Percentiles rank a stretch among this genome's conserved stretches.
Conservation (phyloP, 2,329 filamentous ascomycete genomes). For the Rachicladosporium sp. region DNA sequence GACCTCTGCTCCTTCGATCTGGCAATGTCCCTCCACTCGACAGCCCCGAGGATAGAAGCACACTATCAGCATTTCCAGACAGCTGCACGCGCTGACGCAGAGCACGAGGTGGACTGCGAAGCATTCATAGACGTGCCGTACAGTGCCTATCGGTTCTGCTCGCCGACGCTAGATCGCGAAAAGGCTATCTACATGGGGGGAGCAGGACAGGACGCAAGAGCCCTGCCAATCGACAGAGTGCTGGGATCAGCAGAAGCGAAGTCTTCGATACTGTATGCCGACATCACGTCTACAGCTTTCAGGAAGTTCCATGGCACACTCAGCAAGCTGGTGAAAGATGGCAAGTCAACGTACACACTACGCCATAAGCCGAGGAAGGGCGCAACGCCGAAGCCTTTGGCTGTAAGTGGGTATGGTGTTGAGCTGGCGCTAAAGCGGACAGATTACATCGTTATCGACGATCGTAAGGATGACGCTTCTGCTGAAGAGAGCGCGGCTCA, state of each 20-base stretch:
- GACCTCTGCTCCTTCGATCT: constrained; percentile 83
- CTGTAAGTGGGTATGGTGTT: constrained; percentile 85
- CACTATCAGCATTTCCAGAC: constrained; percentile 96
- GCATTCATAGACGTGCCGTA: constrained; percentile 60
- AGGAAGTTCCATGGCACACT: constrained; percentile 63
- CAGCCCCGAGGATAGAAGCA: constrained; percentile 81
- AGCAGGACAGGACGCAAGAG: constrained; percentile 18
- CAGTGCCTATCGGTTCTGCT: constrained; percentile 68
- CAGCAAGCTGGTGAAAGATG: constrained; percentile 55
- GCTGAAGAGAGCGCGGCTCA: constrained; percentile 23
- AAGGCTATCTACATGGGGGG: constrained; percentile 21
- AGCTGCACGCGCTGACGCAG: constrained; percentile 55
- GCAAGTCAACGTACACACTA: constrained; percentile 70
- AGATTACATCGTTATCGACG: constrained; percentile 97
- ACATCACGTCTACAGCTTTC: constrained; percentile 68
- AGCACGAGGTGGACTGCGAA: constrained; percentile 52
- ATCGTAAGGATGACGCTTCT: constrained; percentile 50
- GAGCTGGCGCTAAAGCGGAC: constrained; percentile 86
- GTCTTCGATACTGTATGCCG: constrained; percentile 71
- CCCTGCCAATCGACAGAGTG: constrained; percentile 72
- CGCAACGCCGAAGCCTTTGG: constrained; percentile 46
- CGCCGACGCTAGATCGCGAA: constrained; percentile 49
- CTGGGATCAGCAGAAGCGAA: constrained; percentile 48
- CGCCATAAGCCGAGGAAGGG: constrained; percentile 58
- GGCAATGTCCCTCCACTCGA: constrained; percentile 73